Conservation (phyloP, 2,329 filamentous ascomycete genomes). For the Tolypocladium ovalisporum region DNA sequence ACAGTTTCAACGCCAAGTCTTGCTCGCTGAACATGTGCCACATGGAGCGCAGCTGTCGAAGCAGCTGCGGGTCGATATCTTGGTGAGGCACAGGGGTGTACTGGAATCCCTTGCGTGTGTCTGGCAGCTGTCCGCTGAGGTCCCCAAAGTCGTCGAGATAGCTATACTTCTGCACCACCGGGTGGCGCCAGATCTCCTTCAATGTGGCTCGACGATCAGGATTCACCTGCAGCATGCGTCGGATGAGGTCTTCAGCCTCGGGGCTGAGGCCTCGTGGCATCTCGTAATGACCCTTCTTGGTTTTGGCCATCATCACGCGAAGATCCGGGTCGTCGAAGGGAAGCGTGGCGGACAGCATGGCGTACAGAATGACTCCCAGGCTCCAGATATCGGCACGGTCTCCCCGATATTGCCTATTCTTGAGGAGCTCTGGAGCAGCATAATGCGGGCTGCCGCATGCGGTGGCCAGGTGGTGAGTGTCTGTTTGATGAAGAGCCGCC, state of each 20-base stretch:
- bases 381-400: conserved; percentile 92
- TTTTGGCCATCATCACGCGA: conserved; percentile 48
- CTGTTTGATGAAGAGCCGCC: conserved; percentile 80
- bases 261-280: conserved; percentile 51
- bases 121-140: conserved; percentile 39
- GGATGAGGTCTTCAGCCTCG: conserved; percentile 69
- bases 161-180: conserved; percentile 76
- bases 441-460: conserved; percentile 97
- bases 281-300: conserved; percentile 47
- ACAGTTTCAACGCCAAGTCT: conserved; percentile 58
- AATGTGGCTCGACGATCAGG: conserved; percentile 72
- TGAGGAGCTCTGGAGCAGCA: conserved; percentile 83
- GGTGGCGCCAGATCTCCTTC: conserved; percentile 74
- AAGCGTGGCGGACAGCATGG: conserved; percentile 70
- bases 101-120: conserved; percentile 50
- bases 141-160: conserved; percentile 58
- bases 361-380: conserved; percentile 80
- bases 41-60: conserved; percentile 77
- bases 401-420: conserved; percentile 66
- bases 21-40: conserved; percentile 81
- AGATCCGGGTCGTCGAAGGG: conserved; percentile 68
- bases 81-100: conserved; percentile 46
- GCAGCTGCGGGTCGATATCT: conserved; percentile 69
- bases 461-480: conserved; percentile 68
- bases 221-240: conserved; percentile 66